Evolutionary conservation across 2,329 filamentous ascomycete genomes (phyloP), one percentile per base, ranked within the genome.

Genomic region (Alternaria alternata): DNA sequence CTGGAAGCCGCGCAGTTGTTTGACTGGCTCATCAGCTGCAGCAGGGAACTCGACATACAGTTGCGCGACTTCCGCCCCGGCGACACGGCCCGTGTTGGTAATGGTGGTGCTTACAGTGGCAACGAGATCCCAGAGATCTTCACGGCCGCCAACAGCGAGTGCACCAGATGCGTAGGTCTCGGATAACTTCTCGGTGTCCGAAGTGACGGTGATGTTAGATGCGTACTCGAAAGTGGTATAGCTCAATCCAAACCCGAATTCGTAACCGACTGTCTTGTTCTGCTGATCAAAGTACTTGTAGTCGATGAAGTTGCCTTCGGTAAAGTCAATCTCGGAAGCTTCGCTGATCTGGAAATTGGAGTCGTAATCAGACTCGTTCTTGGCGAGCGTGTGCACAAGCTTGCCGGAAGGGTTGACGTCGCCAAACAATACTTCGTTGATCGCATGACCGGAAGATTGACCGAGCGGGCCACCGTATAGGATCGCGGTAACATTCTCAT

Each of bases 311-410:
- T 41, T 18, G 26, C 49, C 49, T n/a, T 52, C 38, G 8, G 22
- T 51, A 14, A 51, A n/a, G 9, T 41, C 22, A 9, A 26, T 26
- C 38, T 41, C 38, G 36, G 48, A 41, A 12, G 34, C 22, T 24
- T 51, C 38, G 32, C 36, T 51, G 38, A 41, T 41, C 38, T 22
- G 3, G 5, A 30, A 51, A 14, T 28, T 26, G 12, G 16, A 32
- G 7, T 51, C 47, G 47, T 36, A 51, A 28, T 52, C 38, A 11
- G 38, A 42, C n/a, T 43, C 49, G n/a, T 34, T 52, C 49, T 52
- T 43, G 11, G 49, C 49, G n/a, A 52, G 12, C 9, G 24, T 52
- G 6, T 52, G 24, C 12, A 30, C 16, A 11, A 52, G 38, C 4
- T 26, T 22, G 26, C 49, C 38, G 28, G 26, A 42, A 12, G 49